Percentiles rank a stretch among this genome's conserved stretches.
phyloP scores from a whole-genome alignment of 2,329 filamentous ascomycete genomes.

The Lomentospora prolificans region DNA sequence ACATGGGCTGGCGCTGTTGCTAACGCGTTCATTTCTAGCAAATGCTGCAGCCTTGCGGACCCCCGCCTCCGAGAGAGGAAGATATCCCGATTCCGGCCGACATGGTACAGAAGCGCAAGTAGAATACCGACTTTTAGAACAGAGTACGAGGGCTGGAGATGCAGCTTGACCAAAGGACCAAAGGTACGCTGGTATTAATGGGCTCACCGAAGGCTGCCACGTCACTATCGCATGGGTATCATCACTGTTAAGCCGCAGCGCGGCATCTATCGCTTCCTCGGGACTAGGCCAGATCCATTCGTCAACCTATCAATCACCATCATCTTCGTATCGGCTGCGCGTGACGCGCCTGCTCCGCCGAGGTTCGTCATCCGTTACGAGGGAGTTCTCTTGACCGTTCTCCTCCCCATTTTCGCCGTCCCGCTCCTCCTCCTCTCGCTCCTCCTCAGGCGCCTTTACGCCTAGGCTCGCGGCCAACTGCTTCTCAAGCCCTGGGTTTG shows the following conservation, averaged over 20 bases:
- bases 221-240: neutral
- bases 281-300: neutral
- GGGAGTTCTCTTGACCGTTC: slow-evolving; percentile 14
- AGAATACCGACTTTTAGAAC: neutral
- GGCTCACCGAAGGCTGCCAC: neutral
- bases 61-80: slow-evolving; percentile 46
- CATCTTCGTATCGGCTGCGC: neutral
- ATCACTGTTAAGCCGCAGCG: neutral
- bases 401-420: slow-evolving; percentile 9
- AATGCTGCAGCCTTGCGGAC: slow-evolving; percentile 55
- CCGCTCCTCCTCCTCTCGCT: slow-evolving; percentile 16
- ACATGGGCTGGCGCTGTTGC: too few species aligned
- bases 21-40: slow-evolving; percentile 38
- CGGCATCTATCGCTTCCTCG: neutral
- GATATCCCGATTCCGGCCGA: slow-evolving; percentile 19
- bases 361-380: neutral
- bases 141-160: neutral
- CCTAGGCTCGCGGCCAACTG: slow-evolving; percentile 54
- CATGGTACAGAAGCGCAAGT: slow-evolving; percentile 5
- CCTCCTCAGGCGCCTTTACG: slow-evolving; percentile 23
- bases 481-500: slow-evolving; percentile 44
- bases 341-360: neutral
- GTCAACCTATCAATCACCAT: neutral
- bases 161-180: too few species aligned
- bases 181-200: too few species aligned